Evolutionary conservation across 257 asterid species (phyloP), one percentile per base, ranked within the genome.

Genomic region (Datura wrightii): DNA sequence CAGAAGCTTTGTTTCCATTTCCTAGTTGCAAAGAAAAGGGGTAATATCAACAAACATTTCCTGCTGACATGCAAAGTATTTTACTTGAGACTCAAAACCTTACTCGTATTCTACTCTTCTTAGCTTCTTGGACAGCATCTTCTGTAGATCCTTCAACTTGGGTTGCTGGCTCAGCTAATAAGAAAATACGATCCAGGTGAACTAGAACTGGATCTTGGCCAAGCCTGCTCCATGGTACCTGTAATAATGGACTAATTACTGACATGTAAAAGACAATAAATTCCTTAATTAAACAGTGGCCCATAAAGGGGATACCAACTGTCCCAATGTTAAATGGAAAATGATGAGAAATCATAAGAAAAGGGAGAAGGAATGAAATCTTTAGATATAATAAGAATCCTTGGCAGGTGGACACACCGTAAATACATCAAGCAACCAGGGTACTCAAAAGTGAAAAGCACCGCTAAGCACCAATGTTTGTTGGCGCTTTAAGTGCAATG

Each of bases 221-320:
- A 88, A 96, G 98, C 94, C 97, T 96, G 91, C 99, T 96, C 99
- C 99, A 96, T n/a, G 99, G 99, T 84, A 96, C 99, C 99, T 96
- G 91, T 84, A 80, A 80, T 86, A 63, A 62, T 46, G 84, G 50
- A 85, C 48, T 31, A 31, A 86, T 84, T 52, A 67, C 58, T 18
- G 79, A 84, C 37, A 83, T 78, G 70, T 44, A 42, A 87, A 83
- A 80, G 53, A 53, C n/a, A 83, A 66, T 52, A 52, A 76, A 78
- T 34, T 24, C 82, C 39, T 72, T 13, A 14, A 52, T 52, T 78
- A 78, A 78, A 41, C n/a, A 78, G 82, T 14, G 14, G 42, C 46
- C 81, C 31, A 34, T 78, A 52, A 14, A 76, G 44, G 62, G 60
- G 44, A 76, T 48, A 48, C 60, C 13, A 52, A 52, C 46, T 52